Evolutionary conservation across 495 filamentous ascomycete species (phyloP), one percentile per base, ranked within the genome.

Genomic region (Penicillium lividum): DNA sequence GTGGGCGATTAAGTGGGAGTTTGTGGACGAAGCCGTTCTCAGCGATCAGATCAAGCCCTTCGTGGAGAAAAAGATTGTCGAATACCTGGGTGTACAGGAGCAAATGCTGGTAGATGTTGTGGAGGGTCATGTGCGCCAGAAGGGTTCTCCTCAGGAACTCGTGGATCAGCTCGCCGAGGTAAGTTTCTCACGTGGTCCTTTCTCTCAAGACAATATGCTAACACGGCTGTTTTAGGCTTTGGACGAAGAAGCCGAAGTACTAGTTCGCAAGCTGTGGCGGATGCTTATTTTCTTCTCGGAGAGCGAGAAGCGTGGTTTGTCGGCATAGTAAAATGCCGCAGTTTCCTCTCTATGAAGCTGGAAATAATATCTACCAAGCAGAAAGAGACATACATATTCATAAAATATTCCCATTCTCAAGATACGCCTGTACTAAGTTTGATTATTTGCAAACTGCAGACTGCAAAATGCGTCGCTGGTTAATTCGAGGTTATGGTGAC

Each of bases 261-360:
- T 98, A 62, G 94, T 98, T 18, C 93, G 89, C 83, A 98, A 97
- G 75, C 81, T 98, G 29, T 98, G 94, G 94, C 84, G 94, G 46
- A 95, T 98, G 92, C 84, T 97, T 50, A 97, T 98, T 70, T 98
- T 97, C 87, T 98, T 92, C 66, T 93, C 90, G 28, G 94, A 98
- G 75, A 89, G 86, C 66, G 94, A 96, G 84, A 96, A 94, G 78
- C 82, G 91, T 56, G 93, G 94, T 1, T 75, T 95, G 38, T 90
- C 89, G 28, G 84, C 85, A 22, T 90, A 78, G 53, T 27, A 4
- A n/a, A 10, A 31, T 8, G 28, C 46, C 16, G 27, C 46, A 29
- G 5, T 15, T 34, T 10, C 8, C 33, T 34, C 33, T 8, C 5
- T 34, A 36, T 3, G 33, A 36, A 9, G 10, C 9, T 13, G 33